Evolutionary conservation across 352 stramenopile species (phyloP), one percentile per base, ranked within the genome.

Genomic region (Globisporangium emineosum): DNA sequence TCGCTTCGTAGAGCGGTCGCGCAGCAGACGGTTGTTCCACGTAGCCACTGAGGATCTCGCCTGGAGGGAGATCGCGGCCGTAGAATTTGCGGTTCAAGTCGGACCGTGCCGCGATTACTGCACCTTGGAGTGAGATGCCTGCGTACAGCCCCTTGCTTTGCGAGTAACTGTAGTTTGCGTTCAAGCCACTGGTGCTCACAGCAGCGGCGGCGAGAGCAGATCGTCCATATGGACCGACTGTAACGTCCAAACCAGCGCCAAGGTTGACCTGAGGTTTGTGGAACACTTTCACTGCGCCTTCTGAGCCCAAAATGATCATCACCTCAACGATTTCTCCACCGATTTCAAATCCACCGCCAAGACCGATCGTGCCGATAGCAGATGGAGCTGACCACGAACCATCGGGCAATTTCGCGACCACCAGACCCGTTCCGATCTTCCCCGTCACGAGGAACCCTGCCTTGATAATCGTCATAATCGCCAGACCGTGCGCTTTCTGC

Each of bases 41-140:
- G 9, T 56, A 50, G 3, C 83, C 81, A 8, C 57, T 77, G 10
- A 91, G 60, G 30, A 92, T 72, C 25, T 71, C 70, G 17, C 67
- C 75, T 0, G 78, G 62, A 40, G 76, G 57, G n/a, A 88, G 57
- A 30, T 90, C 76, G n/a, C 73, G 76, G 13, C 90, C 89, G 70
- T 98, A 98, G 71, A 97, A 97, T 49, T 93, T 94, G 76, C 94
- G 88, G 71, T 98, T 98, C 30, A 97, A 68, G 23, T 95, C 74
- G 32, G 85, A 74, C 32, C 93, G 75, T 5, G 83, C 83, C 21
- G 84, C 71, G 62, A 98, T 91, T n/a, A 97, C 75, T 2, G 90
- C 87, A 12, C 93, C 91, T 67, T 97, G 89, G 21, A 98, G 71
- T 2, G 86, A 96, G 37, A 97, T 85, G 8, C 93, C 93, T 0